Evolutionary conservation across 805 yeast genomes (phyloP), one percentile per base, ranked within the genome.

Genomic region (Ogataea philodendri): DNA sequence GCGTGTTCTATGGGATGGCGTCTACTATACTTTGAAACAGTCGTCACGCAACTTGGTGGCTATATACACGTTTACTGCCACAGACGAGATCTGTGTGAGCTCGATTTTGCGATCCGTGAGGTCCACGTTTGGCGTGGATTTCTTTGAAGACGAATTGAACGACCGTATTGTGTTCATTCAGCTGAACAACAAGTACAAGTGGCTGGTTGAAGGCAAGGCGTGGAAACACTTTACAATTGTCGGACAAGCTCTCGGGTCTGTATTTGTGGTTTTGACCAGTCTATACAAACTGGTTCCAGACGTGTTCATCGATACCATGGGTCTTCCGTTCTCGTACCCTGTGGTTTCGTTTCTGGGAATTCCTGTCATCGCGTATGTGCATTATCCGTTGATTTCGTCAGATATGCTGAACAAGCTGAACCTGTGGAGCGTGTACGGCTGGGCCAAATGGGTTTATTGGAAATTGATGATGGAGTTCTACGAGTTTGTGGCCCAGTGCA

Each of bases 1-100:
- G 57, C 76, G 90, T 38, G 98, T 93, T 1, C 66, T 93, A 25
- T 93, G 98, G 98, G 88, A 85, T 37, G 96, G 96, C 0, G 85
- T 90, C 5, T 72, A 75, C 47, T 70, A 81, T 20, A 84, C 95
- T 0, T 64, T 89, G 41, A 46, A 58, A 7, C 60, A 66, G 15
- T 67, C 70, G 42, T 61, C 63, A 5, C 52, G 60, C 18, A 76
- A 78, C 48, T 62, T 84, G 6, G 84, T 73, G 2, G 79, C 76
- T 2, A 66, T 93, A 7, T 93, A 93, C 57, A 74, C 40, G 7
- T 60, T 60, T 39, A 58, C 64, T 2, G 39, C 52, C 8, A 26
- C 49, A 7, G 43, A 46, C 19, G 37, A 44, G 15, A 33, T 46
- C 14, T 48, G 60, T 13, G 59, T 54, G 10, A 41, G 50, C 5